Evolutionary conservation across 148 eudicot genomes (phyloP), one percentile per base, ranked within the genome.

Genomic region (Rhododendron molle): DNA sequence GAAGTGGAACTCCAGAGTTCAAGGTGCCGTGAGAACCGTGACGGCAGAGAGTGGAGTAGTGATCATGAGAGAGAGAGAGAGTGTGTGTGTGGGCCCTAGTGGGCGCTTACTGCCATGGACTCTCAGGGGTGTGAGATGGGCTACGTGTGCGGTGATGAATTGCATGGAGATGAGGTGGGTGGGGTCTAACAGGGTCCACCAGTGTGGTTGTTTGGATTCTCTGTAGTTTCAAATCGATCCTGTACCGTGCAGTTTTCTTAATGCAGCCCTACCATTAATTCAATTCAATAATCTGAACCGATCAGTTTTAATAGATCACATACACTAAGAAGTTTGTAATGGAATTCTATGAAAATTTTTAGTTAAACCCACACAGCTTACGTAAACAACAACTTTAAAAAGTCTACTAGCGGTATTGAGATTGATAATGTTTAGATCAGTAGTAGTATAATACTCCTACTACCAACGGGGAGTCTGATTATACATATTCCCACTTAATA

Each of bases 11-110:
- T 81, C 85, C 79, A 49, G 85, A 77, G 79, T 85, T 86, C 88
- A 43, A 89, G 88, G 83, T 34, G 87, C 85, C 88, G 74, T n/a
- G 92, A 78, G 50, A 82, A 87, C 49, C 91, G 88, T 84, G 89
- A 88, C 21, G 26, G 73, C 32, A 67, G 72, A 11, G 32, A 26
- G 73, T 80, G 52, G 23, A 5, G 79, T 7, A 10, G 26, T 44
- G 40, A 65, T 32, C 49, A 12, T 13, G 34, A 43, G 16, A 13
- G n/a, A 40, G 15, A 12, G 23, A 80, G 7, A 85, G 87, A 62
- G 65, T 38, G 47, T 34, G 47, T 0, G 49, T 7, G 49, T 0
- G 28, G 2, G 47, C 76, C 44, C 7, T 26, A 40, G 50, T 36
- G 20, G 23, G 82, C 28, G 36, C 13, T 5, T 5, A 13, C 52